phyloP scores from a whole-genome alignment of 2,329 filamentous ascomycete genomes.

The Pseudopyricularia javanii region DNA sequence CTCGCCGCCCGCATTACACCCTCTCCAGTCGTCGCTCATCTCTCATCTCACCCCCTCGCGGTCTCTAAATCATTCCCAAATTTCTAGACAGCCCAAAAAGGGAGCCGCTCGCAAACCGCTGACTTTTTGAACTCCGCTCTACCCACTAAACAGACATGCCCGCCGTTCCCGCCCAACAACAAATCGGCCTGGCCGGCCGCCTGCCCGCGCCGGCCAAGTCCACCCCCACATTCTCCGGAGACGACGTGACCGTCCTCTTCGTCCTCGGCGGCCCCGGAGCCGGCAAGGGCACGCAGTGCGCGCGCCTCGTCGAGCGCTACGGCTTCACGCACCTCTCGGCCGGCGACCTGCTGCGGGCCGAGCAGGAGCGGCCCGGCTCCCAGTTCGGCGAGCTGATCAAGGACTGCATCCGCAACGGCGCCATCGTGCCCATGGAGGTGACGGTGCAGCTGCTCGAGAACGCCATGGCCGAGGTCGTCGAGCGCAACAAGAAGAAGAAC shows the following conservation, averaged over 20 bases:
- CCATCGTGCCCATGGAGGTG: conserved; percentile 98
- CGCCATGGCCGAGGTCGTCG: conserved; percentile 66
- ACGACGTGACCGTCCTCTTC: conserved; percentile 84
- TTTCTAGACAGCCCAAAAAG: no score
- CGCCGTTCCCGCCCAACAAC: conserved; percentile 20
- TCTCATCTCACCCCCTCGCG: no score
- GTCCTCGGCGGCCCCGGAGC: conserved; percentile 92
- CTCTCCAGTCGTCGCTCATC: no score
- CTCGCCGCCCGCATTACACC: no score
- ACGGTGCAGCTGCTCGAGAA: conserved; percentile 90
- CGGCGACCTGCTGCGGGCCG: conserved; percentile 83
- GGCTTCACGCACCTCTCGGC: conserved; percentile 89
- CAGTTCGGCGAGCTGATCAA: conserved; percentile 90
- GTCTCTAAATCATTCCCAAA: no score
- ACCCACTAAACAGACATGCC: conserved; percentile 23
- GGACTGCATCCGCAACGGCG: conserved; percentile 84
- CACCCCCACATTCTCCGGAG: conserved; percentile 59
- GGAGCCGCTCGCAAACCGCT: conserved; percentile 1
- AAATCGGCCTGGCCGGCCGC: conserved; percentile 20
- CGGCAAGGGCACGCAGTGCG: conserved; percentile 94
- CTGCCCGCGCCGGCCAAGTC: conserved; percentile 39
- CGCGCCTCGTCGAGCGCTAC: conserved; percentile 74
- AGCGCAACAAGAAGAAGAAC: conserved; percentile 23
- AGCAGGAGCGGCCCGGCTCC: conserved; percentile 76
- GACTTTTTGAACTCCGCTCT: conserved; percentile 6